These are phyloP conservation scores for Pichia sp. DNA, from an alignment of 1,139 yeast genomes.

Conservation along the genomic window DNA sequence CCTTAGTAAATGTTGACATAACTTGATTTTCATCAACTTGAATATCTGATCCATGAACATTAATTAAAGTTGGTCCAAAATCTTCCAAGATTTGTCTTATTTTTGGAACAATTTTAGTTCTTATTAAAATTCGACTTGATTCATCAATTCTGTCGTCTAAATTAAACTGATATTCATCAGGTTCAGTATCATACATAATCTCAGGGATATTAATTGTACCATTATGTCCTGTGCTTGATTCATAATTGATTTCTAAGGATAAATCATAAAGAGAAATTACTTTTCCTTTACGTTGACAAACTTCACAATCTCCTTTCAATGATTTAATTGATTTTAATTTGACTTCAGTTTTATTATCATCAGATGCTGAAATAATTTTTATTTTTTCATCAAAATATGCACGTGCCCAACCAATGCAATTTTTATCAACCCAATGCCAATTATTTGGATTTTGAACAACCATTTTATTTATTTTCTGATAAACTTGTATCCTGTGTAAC, in stretches of 20 bases:
- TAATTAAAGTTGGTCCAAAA: constrained; percentile 75
- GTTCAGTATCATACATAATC: constrained; percentile 87
- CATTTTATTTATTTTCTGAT: constrained; percentile 34
- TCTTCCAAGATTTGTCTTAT: constrained; percentile 51
- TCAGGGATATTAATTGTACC: constrained; percentile 87
- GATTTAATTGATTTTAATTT: constrained; percentile 47
- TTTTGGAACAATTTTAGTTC: constrained; percentile 60
- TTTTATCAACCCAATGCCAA: constrained; percentile 99
- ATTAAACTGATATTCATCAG: constrained; percentile 78
- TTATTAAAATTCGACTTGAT: constrained; percentile 45
- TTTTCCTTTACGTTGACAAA: constrained; percentile 93
- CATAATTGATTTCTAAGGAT: constrained; percentile 54
- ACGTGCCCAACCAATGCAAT: constrained; percentile 87
- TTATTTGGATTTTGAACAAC: constrained; percentile 71
- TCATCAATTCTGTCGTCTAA: constrained; percentile 53
- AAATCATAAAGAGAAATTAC: constrained; percentile 88
- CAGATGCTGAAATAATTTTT: constrained; percentile 19
- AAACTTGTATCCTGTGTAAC: no score
- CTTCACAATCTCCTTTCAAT: constrained; percentile 93
- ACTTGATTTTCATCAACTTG: constrained; percentile 61
- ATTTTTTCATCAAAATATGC: constrained; percentile 62
- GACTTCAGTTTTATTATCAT: constrained; percentile 33
- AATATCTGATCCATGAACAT: constrained; percentile 75
- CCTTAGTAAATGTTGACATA: constrained; percentile 59
- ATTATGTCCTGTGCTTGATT: constrained; percentile 40